Base-by-base conservation (phyloP, 306 rosid species). In the Citrullus mucosospermus region DNA sequence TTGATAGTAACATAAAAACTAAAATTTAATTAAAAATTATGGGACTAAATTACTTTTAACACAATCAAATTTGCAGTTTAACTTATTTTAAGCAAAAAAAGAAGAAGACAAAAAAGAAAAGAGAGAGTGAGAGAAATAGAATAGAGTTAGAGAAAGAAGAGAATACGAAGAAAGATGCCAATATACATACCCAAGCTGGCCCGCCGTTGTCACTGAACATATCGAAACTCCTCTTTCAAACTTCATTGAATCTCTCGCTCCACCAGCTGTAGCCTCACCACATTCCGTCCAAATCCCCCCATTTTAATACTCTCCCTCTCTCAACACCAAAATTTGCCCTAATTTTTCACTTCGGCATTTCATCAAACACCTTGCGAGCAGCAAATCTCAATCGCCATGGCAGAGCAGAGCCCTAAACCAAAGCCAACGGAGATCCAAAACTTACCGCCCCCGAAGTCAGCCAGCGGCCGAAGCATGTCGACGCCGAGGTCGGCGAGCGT, bases 221-320 rank as follows among this genome's bases (percentile, higher is more conserved):
- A 72, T 72, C 77, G 77, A 72, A 72, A 72, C 44, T 50, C 77
- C 22, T 15, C 60, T 72, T 50, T 72, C 77, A 72, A 72, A 6
- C 41, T 50, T 72, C 77, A 14, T 72, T 13, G 77, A 72, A 8
- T 53, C 56, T 72, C 60, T 48, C 77, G 77, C 58, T 72, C 57
- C 36, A 25, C 77, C 77, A 72, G 77, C 77, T 72, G 77, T 28
- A 32, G 14, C 60, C 20, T 48, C 41, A 15, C 3, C 59, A 48
- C 22, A 6, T 9, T 15, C 57, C 34, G 2, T 25, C n/a, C 39
- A 2, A 69, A 8, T 22, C 59, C 60, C 60, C 3, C 59, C 77
- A 28, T 72, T 71, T 48, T 50, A 25, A 46, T 25, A 72, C 22
- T 48, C 77, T 25, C 15, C 41, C 28, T 10, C 22, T 48, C 28